Evolutionary conservation across 345 rosid species (phyloP), one percentile per base, ranked within the genome.

Genomic region (Lagerstroemia speciosa): DNA sequence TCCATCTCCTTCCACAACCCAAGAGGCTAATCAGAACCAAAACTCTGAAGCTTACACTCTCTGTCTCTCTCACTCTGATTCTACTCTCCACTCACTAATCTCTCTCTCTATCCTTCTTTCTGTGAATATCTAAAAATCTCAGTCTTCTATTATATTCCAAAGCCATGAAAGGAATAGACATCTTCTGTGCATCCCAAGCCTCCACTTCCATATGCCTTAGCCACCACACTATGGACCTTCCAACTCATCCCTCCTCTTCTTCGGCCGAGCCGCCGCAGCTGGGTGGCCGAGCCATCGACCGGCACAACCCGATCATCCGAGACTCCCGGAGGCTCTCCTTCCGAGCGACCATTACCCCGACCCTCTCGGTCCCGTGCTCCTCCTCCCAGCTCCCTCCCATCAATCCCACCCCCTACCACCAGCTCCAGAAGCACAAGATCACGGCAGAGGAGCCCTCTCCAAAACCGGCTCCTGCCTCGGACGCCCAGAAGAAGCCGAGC

Each of bases 181-280:
- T 89, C 72, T 90, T 86, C 75, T 93, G 98, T 76, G 85, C 85
- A 24, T 91, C 98, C 43, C 94, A 86, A 80, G 91, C 96, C 73
- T 91, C 97, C 67, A 86, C 91, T 27, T 84, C 89, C 76, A 76
- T 90, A 73, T 83, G 90, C 78, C 71, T 78, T 71, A 84, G 86
- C 83, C 84, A 84, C 34, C 53, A 38, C 26, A 60, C 8, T 16
- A 15, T 30, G 60, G 80, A 10, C 31, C 77, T n/a, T 69, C 80
- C 65, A 69, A 77, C 68, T 37, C 75, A 31, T 3, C 68, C 27
- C 22, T 36, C 75, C 37, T 29, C 68, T 15, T 48, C 73, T 24
- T 62, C 72, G 16, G 22, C 72, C 22, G 37, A 16, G 4, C 66
- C 69, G 3, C 3, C 24, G 37, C 31, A 52, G 24, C 72, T 10